phyloP scores from a whole-genome alignment of 2,329 filamentous ascomycete species.

The Blastomyces gilchristii region DNA sequence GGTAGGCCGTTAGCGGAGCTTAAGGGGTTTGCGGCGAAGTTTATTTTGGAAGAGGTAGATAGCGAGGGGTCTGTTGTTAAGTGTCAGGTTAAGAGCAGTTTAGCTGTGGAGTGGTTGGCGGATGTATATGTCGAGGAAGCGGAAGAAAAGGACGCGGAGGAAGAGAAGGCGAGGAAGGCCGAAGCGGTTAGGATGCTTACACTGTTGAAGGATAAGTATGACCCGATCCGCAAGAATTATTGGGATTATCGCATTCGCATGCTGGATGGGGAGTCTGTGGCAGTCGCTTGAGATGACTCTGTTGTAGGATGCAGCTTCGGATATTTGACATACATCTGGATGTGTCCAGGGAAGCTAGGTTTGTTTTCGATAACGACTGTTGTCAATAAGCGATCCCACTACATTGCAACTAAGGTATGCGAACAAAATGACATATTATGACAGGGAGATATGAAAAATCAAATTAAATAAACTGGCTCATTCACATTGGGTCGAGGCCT shows the following conservation, averaged over 20 bases:
- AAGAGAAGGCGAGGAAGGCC: slow-evolving; percentile 24
- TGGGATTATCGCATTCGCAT: slow-evolving; percentile 66
- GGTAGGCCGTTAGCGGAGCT: slow-evolving; percentile 41
- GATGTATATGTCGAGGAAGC: slow-evolving; percentile 36
- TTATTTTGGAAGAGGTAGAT: slow-evolving; percentile 42
- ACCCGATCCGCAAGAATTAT: slow-evolving; percentile 82
- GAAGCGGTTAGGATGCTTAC: slow-evolving; percentile 60
- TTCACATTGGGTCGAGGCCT: background rate
- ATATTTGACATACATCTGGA: too few relatives aligned
- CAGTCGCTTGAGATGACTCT: background rate
- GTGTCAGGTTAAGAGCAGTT: slow-evolving; percentile 47
- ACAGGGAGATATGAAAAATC: background rate
- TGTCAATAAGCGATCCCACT: background rate
- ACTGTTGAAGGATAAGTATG: slow-evolving; percentile 72
- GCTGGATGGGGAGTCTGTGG: slow-evolving; percentile 24
- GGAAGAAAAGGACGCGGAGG: slow-evolving; percentile 35
- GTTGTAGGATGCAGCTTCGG: background rate
- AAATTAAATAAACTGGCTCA: background rate
- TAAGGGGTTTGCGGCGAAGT: slow-evolving; percentile 45
- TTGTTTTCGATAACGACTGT: background rate
- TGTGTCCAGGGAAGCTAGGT: background rate
- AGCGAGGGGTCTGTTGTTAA: slow-evolving; percentile 19
- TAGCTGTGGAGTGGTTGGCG: slow-evolving; percentile 46
- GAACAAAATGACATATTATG: background rate
- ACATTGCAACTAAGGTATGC: background rate